Evolutionary conservation across 2,329 filamentous ascomycete species (phyloP), one percentile per base, ranked within the genome.

Genomic region (Verticillium klebahnii): DNA sequence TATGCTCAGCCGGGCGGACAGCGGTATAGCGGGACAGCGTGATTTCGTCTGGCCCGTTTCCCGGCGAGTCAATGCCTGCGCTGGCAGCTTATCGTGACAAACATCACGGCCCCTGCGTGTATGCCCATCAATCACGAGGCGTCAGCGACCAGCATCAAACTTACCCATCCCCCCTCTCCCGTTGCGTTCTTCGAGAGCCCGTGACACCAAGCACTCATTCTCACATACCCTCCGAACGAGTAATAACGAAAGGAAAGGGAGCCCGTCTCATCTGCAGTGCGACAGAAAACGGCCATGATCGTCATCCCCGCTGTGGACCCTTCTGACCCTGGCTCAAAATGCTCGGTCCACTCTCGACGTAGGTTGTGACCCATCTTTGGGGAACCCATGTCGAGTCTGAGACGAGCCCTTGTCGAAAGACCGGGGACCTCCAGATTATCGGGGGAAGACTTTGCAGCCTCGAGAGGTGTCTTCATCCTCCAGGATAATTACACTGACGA

Each of bases 311-410:
- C 68, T 69, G 66, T 65, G 66, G 72, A 68, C 63, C 60, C 62
- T 57, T 59, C 67, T 66, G 67, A 63, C 66, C 65, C 59, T 60
- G 50, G 52, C 62, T 58, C 25, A 39, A 32, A 37, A 45, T 61
- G 52, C 50, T 29, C 55, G 36, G 5, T 37, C 58, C 15, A 54
- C 37, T 54, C 32, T 37, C 23, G 29, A 60, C 52, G 31, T 11
- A 25, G 25, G 19, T 36, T 23, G 45, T 55, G 54, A 58, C 60
- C 56, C 61, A 60, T 65, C 63, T 69, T 70, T 72, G 68, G 70
- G 72, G 72, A 69, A 71, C 68, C 70, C 72, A 62, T 67, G 70
- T 70, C 64, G 67, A 66, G 67, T 69, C 69, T 75, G 74, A 74
- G 69, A 75, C 73, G 68, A 2, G 56, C 72, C 73, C 73, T 62